Conservation (phyloP, 441 rosid species). For the Adansonia madagascariensis region DNA sequence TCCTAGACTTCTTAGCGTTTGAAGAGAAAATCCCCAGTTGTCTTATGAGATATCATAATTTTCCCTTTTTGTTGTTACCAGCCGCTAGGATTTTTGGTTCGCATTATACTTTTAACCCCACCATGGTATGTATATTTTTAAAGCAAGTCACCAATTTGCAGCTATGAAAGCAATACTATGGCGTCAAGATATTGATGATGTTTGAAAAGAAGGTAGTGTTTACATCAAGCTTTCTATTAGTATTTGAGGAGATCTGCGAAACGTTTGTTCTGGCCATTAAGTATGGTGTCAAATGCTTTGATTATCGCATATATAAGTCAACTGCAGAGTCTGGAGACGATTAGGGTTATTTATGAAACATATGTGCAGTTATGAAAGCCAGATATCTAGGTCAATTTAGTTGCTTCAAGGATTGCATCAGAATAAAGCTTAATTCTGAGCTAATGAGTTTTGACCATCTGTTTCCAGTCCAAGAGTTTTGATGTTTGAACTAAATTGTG, state of each 20-base stretch:
- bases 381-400: background rate
- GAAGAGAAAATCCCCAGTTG: background rate
- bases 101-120: background rate
- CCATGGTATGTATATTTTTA: background rate
- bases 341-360: background rate
- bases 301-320: background rate
- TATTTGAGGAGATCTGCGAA: background rate
- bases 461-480: background rate
- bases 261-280: background rate
- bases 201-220: background rate
- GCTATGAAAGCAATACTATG: background rate
- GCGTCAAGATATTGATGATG: background rate
- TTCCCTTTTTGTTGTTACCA: background rate
- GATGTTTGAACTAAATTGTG: background rate
- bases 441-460: background rate
- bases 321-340: background rate
- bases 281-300: background rate
- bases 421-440: background rate
- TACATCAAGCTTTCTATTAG: background rate
- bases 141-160: background rate
- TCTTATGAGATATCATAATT: background rate
- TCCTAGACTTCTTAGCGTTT: background rate
- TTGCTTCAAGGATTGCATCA: background rate
- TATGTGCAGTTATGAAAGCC: background rate
- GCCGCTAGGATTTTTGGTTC: background rate